Base-by-base conservation (phyloP, 1,284 basidiomycete genomes). In the Phylloboletellus chloephorus region DNA sequence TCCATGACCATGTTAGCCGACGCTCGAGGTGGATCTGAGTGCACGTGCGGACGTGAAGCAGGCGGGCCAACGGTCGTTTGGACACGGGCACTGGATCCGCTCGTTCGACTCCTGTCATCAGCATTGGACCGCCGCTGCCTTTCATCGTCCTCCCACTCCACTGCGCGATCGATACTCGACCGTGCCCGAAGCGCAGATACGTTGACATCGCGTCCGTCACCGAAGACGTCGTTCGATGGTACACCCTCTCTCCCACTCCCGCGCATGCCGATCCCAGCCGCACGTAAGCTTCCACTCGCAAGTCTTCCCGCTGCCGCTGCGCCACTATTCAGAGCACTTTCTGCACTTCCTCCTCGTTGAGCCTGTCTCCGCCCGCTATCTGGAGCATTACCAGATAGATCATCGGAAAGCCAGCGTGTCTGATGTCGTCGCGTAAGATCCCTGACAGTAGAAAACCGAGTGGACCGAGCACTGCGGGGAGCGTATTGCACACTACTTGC, bases 241-340 rank as follows among this genome's bases (percentile, higher is more conserved):
- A 35, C 42, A 5, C 41, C 41, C 9, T 50, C 57, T 43, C 49
- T 46, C 15, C 15, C 38, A 29, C 43, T 46, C 15, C 49, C 52
- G 1, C 66, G 73, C 51, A 62, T 65, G n/a, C 56, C 55, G 43
- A 87, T 65, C 5, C 85, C 86, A 1, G 85, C 83, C 3, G 83
- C 82, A 40, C 78, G 71, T 39, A 88, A 57, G n/a, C 79, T 76
- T 58, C 86, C 82, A 2, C 80, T 74, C 7, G 83, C 61, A 8
- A 87, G 61, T 52, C 76, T 80, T 40, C 79, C 63, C 10, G 72
- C 71, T 17, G 57, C 66, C 3, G 63, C 54, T 5, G 16, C 11
- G 1, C 34, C 56, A 29, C 58, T 51, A 40, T 63, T 65, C 31
- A 82, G 60, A 10, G 74, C 68, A 55, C 74, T 80, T 57, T 86